Conservation (phyloP, 495 filamentous ascomycete species). For the Neurospora sp. region DNA sequence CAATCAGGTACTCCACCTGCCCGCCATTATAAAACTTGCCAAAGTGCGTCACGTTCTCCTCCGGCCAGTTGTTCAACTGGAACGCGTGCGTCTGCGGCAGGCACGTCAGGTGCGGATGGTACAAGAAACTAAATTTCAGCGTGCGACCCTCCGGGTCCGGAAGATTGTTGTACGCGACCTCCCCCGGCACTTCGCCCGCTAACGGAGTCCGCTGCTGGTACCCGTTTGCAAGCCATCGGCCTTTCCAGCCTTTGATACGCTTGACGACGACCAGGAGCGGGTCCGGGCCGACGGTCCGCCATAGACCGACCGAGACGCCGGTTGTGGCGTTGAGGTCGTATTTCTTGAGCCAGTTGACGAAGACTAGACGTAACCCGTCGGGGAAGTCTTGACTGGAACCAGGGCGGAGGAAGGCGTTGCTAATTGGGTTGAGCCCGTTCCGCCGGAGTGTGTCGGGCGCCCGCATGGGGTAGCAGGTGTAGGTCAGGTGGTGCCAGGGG, state of each 20-base stretch:
- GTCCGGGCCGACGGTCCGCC: neutral
- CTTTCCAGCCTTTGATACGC: neutral
- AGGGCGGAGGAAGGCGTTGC: neutral
- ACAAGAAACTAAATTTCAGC: neutral
- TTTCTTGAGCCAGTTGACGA: neutral
- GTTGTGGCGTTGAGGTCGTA: neutral
- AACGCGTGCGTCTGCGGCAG: conserved; percentile 4
- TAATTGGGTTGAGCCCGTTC: fast-evolving
- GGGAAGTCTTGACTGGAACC: neutral
- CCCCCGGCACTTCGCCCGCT: neutral
- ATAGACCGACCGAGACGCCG: neutral
- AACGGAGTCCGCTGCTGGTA: neutral
- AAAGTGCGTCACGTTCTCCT: conserved; percentile 1
- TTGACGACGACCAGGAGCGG: neutral
- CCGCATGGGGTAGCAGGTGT: neutral
- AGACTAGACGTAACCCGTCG: neutral
- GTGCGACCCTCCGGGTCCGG: fast-evolving
- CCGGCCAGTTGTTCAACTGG: neutral
- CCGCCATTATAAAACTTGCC: conserved; percentile 15
- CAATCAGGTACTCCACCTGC: neutral
- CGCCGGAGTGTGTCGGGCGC: neutral
- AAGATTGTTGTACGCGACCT: neutral
- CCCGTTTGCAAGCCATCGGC: neutral
- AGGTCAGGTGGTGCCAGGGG: neutral
- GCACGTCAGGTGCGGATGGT: neutral